Percentiles rank a stretch among this genome's conserved stretches.
These are phyloP conservation scores for Histomonas meleagridis DNA, from an alignment of 208 protist genomes.

Conservation along the genomic window DNA sequence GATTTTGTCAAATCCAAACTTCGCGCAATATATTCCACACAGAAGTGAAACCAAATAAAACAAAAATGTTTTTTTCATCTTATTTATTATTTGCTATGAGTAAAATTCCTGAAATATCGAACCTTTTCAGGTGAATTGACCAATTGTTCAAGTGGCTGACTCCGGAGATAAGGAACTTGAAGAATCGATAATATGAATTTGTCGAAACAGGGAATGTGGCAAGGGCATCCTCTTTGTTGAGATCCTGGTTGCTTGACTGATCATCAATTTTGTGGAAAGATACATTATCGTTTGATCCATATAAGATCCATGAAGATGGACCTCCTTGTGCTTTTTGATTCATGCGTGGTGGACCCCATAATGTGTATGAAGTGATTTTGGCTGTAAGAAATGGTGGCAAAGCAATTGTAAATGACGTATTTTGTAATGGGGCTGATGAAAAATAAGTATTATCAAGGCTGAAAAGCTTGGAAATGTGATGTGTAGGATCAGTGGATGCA, in stretches of 20 bases:
- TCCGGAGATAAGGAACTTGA: background rate
- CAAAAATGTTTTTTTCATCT: too few species aligned
- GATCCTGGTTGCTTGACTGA: too few species aligned
- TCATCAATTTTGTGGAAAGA: too few species aligned
- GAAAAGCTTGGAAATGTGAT: too few species aligned
- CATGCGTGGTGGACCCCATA: too few species aligned
- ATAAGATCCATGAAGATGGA: too few species aligned
- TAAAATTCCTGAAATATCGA: background rate
- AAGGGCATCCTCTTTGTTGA: too few species aligned
- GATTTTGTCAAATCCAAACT: background rate
- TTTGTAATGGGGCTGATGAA: background rate
- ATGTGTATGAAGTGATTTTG: background rate
- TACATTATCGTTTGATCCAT: too few species aligned
- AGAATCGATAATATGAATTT: background rate
- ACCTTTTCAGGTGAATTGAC: background rate
- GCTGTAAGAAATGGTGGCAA: background rate
- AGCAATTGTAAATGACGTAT: background rate
- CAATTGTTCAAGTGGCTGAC: background rate
- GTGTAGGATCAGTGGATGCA: background rate
- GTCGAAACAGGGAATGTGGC: too few species aligned
- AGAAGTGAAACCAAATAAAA: too few species aligned
- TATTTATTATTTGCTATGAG: background rate
- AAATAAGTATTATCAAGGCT: background rate
- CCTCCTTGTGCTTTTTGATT: too few species aligned
- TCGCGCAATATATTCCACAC: too few species aligned